These are phyloP conservation scores for Apiosordaria backusii DNA, from an alignment of 495 filamentous ascomycete genomes.

Conservation along the genomic window DNA sequence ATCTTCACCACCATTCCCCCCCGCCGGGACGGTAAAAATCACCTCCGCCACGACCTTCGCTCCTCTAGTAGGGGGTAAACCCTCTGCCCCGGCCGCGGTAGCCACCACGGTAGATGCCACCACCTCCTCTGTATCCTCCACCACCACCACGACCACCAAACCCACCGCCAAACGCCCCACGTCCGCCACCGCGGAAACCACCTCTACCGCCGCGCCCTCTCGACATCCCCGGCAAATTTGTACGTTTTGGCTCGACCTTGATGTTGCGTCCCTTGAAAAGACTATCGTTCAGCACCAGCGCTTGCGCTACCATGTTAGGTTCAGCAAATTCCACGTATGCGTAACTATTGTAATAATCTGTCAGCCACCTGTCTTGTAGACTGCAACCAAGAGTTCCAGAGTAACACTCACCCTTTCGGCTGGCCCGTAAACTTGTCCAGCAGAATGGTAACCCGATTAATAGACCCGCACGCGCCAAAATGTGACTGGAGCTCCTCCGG, in stretches of 20 bases:
- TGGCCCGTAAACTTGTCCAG: constrained; percentile 97
- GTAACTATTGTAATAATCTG: constrained; percentile 57
- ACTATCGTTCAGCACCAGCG: constrained; percentile 93
- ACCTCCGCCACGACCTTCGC: neutral
- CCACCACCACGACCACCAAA: neutral
- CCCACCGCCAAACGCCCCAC: constrained; percentile 40
- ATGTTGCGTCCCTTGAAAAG: constrained; percentile 91
- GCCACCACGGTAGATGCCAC: constrained; percentile 63
- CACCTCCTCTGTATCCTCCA: neutral
- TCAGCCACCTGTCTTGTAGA: neutral
- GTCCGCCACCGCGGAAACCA: constrained; percentile 53
- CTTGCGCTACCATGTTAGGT: constrained; percentile 87
- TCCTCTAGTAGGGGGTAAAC: constrained; percentile 67
- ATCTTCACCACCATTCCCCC: neutral
- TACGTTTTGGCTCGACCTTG: constrained; percentile 97
- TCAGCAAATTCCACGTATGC: constrained; percentile 99
- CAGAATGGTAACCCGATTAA: constrained; percentile 97
- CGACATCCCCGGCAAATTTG: constrained; percentile 91
- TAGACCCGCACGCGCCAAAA: constrained; percentile 95
- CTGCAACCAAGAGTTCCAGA: neutral
- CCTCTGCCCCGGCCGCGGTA: constrained; percentile 77
- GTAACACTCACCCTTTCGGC: constrained; percentile 82
- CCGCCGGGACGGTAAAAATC: neutral
- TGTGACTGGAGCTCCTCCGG: constrained; percentile 99
- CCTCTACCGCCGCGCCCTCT: constrained; percentile 68